Percentiles rank a stretch among this genome's conserved stretches.
phyloP scores from a whole-genome alignment of 108 stramenopile species.

The Cyclotella baltica region DNA sequence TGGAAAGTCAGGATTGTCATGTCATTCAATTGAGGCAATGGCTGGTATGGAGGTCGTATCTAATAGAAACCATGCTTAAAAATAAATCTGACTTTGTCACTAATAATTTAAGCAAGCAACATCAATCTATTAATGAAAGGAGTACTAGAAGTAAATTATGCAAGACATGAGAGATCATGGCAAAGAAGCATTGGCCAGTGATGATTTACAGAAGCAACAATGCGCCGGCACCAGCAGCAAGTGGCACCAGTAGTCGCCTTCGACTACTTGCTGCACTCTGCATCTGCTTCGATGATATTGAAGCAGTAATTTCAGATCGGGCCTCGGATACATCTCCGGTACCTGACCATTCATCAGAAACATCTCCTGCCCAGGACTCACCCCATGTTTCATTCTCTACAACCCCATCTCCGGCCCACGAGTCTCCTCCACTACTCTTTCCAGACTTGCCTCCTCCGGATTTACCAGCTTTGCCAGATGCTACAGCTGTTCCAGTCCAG shows the following conservation, averaged over 20 bases:
- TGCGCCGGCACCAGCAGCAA: not conserved
- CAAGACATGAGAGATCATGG: no score
- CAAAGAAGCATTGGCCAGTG: no score
- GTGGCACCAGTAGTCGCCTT: not conserved
- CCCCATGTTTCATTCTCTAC: not conserved
- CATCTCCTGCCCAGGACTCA: not conserved
- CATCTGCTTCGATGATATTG: not conserved
- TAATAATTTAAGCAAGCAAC: no score
- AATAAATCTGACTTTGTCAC: no score
- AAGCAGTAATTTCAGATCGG: not conserved
- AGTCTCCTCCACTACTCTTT: not conserved
- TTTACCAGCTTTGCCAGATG: not conserved
- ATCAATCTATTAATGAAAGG: no score
- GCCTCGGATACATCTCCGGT: not conserved
- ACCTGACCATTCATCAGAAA: no score
- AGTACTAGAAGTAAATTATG: no score
- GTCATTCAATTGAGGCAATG: no score
- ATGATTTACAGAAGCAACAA: not conserved
- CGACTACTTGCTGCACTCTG: not conserved
- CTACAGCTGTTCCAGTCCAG: not conserved
- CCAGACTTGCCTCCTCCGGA: no score
- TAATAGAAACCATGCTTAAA: no score
- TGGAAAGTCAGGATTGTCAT: no score
- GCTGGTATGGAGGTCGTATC: no score
- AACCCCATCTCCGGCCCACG: not conserved